Evolutionary conservation across 345 rosid genomes (phyloP).

Genomic region (Salix exigua): DNA sequence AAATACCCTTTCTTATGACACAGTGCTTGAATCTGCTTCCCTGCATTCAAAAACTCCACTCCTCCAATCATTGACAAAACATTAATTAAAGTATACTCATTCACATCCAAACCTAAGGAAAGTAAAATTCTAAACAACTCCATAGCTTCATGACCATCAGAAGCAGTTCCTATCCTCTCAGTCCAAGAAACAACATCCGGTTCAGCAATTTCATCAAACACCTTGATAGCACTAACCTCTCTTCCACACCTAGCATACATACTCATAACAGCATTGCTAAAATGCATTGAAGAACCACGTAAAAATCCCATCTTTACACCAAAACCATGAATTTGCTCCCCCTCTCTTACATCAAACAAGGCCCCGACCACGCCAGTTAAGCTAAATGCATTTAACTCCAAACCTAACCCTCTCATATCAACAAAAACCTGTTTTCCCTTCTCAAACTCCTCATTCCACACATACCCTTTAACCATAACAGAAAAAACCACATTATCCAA

Average conservation of each 20-base stretch:
- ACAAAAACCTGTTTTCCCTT: conserved; percentile 28
- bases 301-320: conserved; percentile 37
- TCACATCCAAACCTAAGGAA: conserved; percentile 16
- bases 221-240: conserved; percentile 22
- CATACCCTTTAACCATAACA: conserved; percentile 35
- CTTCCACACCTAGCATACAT: conserved; percentile 33
- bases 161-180: conserved; percentile 40
- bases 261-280: conserved; percentile 38
- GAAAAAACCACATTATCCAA: conserved; percentile 35
- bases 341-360: conserved; percentile 30
- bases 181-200: conserved; percentile 44
- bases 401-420: conserved; percentile 28
- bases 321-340: conserved; percentile 39
- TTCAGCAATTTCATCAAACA: conserved; percentile 41
- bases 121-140: conserved; percentile 24
- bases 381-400: conserved; percentile 38
- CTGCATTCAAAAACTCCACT: conserved; percentile 18
- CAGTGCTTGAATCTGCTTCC: conserved; percentile 39
- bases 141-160: conserved; percentile 30
- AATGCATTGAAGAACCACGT: conserved; percentile 26
- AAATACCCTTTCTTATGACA: conserved; percentile 30
- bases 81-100: conserved; percentile 34
- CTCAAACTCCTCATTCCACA: conserved; percentile 35
- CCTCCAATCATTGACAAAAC: conserved; percentile 27
- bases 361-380: conserved; percentile 38